Evolutionary conservation across 192 early-diverging fungal genomes (phyloP).

Genomic region (Podila clonocystis): DNA sequence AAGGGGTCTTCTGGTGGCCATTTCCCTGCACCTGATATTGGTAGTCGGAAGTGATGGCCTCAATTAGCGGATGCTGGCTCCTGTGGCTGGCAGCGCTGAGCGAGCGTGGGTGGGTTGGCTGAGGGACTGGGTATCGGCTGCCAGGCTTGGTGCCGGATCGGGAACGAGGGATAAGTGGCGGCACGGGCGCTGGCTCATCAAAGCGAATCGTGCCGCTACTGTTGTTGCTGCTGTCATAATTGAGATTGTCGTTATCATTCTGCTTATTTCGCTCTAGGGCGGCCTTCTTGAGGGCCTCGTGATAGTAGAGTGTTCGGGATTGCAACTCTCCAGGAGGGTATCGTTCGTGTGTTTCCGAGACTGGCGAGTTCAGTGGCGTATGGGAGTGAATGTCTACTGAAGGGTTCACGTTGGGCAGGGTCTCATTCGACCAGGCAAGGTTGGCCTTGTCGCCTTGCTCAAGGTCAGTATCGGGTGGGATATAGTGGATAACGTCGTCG

Average conservation of each 20-base stretch:
- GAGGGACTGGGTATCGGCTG: neutral
- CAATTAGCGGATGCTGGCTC: slow-evolving; percentile 1
- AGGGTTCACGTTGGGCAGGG: too few species aligned
- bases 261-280: slow-evolving; percentile 20
- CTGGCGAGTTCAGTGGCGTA: too few species aligned
- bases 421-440: too few species aligned
- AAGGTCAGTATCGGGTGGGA: too few species aligned
- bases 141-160: neutral
- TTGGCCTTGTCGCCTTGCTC: too few species aligned
- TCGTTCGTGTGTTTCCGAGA: neutral
- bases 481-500: too few species aligned
- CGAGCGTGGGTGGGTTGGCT: neutral
- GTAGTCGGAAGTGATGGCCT: neutral
- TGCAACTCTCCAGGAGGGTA: neutral
- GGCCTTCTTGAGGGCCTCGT: slow-evolving; percentile 32
- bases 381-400: too few species aligned
- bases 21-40: neutral
- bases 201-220: neutral
- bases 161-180: neutral
- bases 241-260: neutral
- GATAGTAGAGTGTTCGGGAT: slow-evolving; percentile 37
- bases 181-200: neutral
- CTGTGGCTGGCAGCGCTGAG: slow-evolving; percentile 8
- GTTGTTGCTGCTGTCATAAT: neutral
- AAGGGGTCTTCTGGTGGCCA: neutral